Conservation (phyloP, 371 early-diverging fungal genomes). For the Mortierella sp. region DNA sequence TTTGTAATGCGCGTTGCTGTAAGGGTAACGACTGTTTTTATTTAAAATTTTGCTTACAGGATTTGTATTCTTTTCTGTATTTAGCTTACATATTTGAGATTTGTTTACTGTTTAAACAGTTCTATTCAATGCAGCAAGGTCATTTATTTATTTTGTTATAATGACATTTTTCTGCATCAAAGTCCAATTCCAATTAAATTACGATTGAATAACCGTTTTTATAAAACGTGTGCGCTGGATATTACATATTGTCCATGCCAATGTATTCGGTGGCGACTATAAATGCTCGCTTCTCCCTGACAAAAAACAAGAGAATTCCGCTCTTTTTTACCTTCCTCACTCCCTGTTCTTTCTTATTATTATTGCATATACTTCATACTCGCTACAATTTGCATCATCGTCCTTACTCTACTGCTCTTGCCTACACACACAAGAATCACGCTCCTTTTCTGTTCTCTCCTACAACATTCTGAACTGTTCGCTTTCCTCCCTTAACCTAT, state of each 20-base stretch:
- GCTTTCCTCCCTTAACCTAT: not conserved
- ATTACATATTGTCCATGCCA: not conserved
- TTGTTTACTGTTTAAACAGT: too few species aligned
- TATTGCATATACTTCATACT: not conserved
- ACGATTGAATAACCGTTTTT: too few species aligned
- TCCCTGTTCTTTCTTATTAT: not conserved
- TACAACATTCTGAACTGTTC: conserved; percentile 18
- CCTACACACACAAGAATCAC: not conserved
- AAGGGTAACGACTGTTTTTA: too few species aligned
- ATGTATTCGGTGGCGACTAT: conserved; percentile 6
- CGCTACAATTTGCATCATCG: not conserved
- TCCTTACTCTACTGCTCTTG: not conserved
- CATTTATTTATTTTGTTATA: too few species aligned
- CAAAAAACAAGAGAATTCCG: conserved; percentile 1
- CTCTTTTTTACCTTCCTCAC: conserved; percentile 12
- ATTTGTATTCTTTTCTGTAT: too few species aligned
- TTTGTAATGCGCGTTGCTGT: not conserved
- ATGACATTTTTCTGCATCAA: too few species aligned
- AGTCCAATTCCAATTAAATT: too few species aligned
- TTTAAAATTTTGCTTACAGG: not conserved
- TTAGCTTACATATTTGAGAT: too few species aligned
- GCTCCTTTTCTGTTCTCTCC: not conserved
- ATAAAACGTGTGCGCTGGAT: too few species aligned
- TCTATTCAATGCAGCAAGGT: too few species aligned
- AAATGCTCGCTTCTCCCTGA: conserved; percentile 4